Evolutionary conservation across 495 filamentous ascomycete species (phyloP).

Genomic region (Lentithecium fluviatile): DNA sequence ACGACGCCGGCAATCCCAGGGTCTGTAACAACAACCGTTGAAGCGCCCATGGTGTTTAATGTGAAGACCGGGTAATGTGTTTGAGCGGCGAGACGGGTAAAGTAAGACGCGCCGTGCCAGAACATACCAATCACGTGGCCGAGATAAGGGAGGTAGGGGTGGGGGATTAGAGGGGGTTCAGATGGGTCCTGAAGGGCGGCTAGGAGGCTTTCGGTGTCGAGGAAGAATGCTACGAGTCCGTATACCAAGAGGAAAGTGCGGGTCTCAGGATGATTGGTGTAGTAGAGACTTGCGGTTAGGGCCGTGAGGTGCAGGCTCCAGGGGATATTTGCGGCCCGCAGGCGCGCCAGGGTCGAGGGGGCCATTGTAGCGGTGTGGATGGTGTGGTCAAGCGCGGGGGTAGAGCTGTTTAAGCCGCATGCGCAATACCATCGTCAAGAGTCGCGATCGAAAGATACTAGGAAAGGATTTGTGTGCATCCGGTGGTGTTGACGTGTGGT

Average conservation of each 20-base stretch:
- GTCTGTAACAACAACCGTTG: conserved; percentile 49
- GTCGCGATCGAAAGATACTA: too few relatives aligned
- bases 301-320: conserved; percentile 2
- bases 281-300: not conserved
- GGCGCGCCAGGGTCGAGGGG: not conserved
- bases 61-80: conserved; percentile 45
- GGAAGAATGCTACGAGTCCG: not conserved
- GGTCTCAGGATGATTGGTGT: not conserved
- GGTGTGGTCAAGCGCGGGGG: too few relatives aligned
- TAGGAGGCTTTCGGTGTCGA: conserved; percentile 13
- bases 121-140: conserved; percentile 50
- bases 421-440: too few relatives aligned
- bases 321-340: conserved; percentile 7
- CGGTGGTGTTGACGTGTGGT: too few relatives aligned
- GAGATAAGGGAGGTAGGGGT: conserved; percentile 46
- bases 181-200: conserved; percentile 38
- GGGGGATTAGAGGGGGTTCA: conserved; percentile 47
- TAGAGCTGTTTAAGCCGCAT: too few relatives aligned
- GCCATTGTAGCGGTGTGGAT: not conserved
- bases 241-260: conserved; percentile 2
- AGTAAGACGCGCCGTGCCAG: conserved; percentile 46
- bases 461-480: too few relatives aligned
- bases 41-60: conserved; percentile 44
- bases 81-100: conserved; percentile 9
- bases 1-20: conserved; percentile 46